phyloP scores from a whole-genome alignment of 129 eudicot species.

The Flaveria sonorensis region DNA sequence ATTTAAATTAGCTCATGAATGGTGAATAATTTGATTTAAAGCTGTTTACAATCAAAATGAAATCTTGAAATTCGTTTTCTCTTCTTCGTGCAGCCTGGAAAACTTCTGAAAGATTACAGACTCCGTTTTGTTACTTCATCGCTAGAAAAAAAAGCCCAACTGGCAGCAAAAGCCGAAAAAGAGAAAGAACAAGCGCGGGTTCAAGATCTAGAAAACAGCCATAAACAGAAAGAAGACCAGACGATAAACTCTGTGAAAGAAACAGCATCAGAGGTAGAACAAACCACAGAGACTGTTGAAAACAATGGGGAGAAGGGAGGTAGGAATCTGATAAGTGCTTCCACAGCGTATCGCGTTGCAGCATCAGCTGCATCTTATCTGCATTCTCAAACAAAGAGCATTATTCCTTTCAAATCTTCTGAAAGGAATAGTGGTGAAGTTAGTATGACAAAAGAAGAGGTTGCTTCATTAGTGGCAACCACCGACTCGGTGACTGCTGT shows the following conservation, averaged over 20 bases:
- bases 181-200: slow-evolving; percentile 34
- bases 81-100: slow-evolving; percentile 57
- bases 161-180: slow-evolving; percentile 50
- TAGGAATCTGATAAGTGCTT: slow-evolving; percentile 48
- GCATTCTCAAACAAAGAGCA: slow-evolving; percentile 66
- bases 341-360: slow-evolving; percentile 77
- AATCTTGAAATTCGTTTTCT: not conserved
- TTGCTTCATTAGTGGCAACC: slow-evolving; percentile 88
- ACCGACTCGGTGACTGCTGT: slow-evolving; percentile 90
- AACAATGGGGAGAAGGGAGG: slow-evolving; percentile 30
- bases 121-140: slow-evolving; percentile 83
- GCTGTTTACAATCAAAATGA: not conserved
- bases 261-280: slow-evolving; percentile 22
- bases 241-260: slow-evolving; percentile 17
- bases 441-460: slow-evolving; percentile 48
- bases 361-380: slow-evolving; percentile 92
- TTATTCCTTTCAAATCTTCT: slow-evolving; percentile 62
- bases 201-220: not conserved
- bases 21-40: not conserved
- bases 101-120: slow-evolving; percentile 54
- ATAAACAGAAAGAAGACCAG: slow-evolving; percentile 6
- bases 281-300: slow-evolving; percentile 21
- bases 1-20: not conserved
- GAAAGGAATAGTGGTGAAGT: slow-evolving; percentile 19
- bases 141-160: slow-evolving; percentile 63